Evolutionary conservation across 2,329 filamentous ascomycete genomes (phyloP).

Genomic region (Penicillium corylophilum): DNA sequence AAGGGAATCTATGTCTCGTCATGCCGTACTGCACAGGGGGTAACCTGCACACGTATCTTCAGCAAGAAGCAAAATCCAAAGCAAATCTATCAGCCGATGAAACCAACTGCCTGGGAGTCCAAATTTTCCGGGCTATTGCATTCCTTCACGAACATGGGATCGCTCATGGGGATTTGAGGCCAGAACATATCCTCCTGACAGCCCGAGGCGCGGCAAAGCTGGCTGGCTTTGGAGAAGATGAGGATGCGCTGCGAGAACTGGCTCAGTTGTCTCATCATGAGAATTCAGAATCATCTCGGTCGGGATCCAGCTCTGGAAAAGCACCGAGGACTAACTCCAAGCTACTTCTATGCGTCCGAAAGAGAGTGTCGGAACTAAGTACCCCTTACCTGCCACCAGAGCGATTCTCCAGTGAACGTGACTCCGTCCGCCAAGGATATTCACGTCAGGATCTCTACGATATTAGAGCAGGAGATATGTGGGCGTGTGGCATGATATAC

Average conservation of each 20-base stretch:
- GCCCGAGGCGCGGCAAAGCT: slow-evolving; percentile 4
- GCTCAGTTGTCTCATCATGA: neutral
- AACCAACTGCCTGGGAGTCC: neutral
- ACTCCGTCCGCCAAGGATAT: neutral
- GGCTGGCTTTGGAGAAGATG: slow-evolving; percentile 10
- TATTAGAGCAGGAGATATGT: slow-evolving; percentile 3
- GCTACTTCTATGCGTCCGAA: neutral
- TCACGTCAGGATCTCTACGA: neutral
- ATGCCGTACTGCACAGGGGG: slow-evolving; percentile 9
- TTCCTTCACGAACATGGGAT: slow-evolving; percentile 2
- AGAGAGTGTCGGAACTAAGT: neutral
- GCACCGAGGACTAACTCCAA: neutral
- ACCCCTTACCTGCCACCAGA: slow-evolving; percentile 8
- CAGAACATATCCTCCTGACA: slow-evolving; percentile 6
- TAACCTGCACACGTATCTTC: neutral
- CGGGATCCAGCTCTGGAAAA: neutral
- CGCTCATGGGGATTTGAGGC: slow-evolving; percentile 4
- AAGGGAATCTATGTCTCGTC: slow-evolving; percentile 6
- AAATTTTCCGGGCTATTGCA: slow-evolving; percentile 1
- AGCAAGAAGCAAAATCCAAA: neutral
- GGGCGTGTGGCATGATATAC: slow-evolving; percentile 6
- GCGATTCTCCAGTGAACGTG: slow-evolving; percentile 1
- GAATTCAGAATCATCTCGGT: neutral
- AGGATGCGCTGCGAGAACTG: slow-evolving; percentile 3
- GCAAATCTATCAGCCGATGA: neutral